Base-by-base conservation (phyloP, 345 rosid species). In the Rhizophora apiculata region DNA sequence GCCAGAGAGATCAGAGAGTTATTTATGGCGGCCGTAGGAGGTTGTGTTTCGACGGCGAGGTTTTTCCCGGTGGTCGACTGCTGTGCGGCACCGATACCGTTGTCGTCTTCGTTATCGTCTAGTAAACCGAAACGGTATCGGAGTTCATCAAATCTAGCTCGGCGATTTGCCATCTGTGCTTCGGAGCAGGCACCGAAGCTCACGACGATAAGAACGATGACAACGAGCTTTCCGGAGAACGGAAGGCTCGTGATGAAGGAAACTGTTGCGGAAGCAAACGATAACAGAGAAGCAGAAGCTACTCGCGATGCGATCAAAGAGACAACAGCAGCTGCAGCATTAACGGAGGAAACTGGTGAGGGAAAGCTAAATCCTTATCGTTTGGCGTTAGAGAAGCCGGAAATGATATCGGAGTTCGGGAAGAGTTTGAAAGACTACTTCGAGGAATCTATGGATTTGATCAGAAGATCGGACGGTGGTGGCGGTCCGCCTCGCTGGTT, bases 401-500 rank as follows among this genome's bases (percentile, higher is more conserved):
- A 55, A 30, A 3, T 29, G 49, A 55, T 11, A 15, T 21, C 19
- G 27, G 51, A 29, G 29, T 20, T 8, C 57, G 52, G 59, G 78
- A 79, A 77, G 67, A 65, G 66, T 27, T 69, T 85, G 76, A 64
- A 71, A 73, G 83, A 83, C 58, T 90, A 80, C 73, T 82, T 90
- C 18, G 81, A 79, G 68, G 84, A 78, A 62, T 76, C 84, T 31
- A 70, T 66, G 69, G 84, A 80, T 55, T 76, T 86, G 75, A 75
- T 70, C 65, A 65, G 80, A 67, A 65, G 81, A 68, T 75, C 88
- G 16, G 84, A 78, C 66, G 83, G 84, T 1, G 86, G 87, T 34
- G 84, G 83, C 0, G 87, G 92, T 36, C 88, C 89, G 54, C 85
- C 87, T 51, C 86, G 94, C 63, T 88, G 96, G 90, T 88, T 90